phyloP scores from a whole-genome alignment of 257 asterid genomes.

The Solanum habrochaites region DNA sequence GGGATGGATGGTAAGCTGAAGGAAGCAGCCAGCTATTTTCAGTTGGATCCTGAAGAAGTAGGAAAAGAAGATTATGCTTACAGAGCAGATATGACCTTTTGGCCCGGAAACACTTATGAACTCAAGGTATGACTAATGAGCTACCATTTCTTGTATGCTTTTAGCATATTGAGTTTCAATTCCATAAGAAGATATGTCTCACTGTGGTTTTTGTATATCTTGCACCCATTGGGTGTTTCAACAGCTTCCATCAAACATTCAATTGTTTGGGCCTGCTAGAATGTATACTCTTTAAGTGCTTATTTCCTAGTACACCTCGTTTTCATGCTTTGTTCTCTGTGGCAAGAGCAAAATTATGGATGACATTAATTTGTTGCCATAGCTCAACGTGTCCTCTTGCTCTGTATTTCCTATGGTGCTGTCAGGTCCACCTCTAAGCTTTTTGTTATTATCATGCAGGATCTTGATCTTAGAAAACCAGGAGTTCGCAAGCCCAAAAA shows the following conservation, averaged over 20 bases:
- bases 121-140: constrained; percentile 39
- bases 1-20: constrained; percentile 50
- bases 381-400: background rate
- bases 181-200: background rate
- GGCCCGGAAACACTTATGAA: constrained; percentile 44
- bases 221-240: background rate
- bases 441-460: constrained; percentile 32
- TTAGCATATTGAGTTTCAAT: background rate
- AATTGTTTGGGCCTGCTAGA: background rate
- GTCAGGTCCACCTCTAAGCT: constrained; percentile 3
- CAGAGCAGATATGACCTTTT: constrained; percentile 64
- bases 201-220: background rate
- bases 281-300: too few species aligned
- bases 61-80: constrained; percentile 40
- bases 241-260: background rate
- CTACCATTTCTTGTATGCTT: background rate
- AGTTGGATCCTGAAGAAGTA: constrained; percentile 50
- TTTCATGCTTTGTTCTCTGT: background rate
- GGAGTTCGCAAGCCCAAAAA: constrained; percentile 46
- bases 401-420: background rate
- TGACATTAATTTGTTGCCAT: background rate
- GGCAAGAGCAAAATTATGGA: background rate
- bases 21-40: constrained; percentile 64
- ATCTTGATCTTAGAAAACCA: constrained; percentile 70
- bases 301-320: background rate